Base-by-base conservation (phyloP, 495 filamentous ascomycete genomes). In the Pseudevernia furfuracea region DNA sequence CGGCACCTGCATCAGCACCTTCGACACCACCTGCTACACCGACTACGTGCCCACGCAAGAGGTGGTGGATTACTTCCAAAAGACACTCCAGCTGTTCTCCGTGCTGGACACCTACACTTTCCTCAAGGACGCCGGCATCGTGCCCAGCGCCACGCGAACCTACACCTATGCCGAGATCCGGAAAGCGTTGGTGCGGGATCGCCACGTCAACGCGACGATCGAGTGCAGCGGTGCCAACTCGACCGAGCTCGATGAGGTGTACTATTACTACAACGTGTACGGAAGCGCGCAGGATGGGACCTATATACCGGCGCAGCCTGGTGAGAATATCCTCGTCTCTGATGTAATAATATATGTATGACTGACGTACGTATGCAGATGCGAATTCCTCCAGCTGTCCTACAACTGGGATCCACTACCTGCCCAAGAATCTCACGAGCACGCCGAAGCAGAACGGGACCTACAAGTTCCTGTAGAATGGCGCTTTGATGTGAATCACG, bases 221-320 rank as follows among this genome's bases (percentile, higher is more conserved):
- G 82, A 86, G 56, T 96, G 91, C 73, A 37, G 1, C 1, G 61
- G 61, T 8, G 71, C 71, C 0, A 70, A 72, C 15, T 75, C 76
- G 32, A 71, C 77, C 10, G 73, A 76, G 36, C 75, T 96, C 25
- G 85, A 90, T 69, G 85, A 94, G 76, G 84, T 89, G 36, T 93
- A 89, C 87, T 94, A 96, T 70, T 82, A 85, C 64, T 96, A 87
- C 78, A 87, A 92, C 68, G 83, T 95, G 17, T 82, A 82, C 59
- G 91, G 91, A 32, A 86, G 82, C 64, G 73, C 94, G 48, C 88
- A 91, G 70, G 85, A 81, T 17, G 90, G 90, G 34, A 75, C 83
- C 60, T 94, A 93, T 70, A 81, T 90, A n/a, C 76, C 89, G 21
- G 76, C 82, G 0, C 64, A 78, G 15, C 84, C 84, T 68, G 84